Conservation (phyloP, 2,329 filamentous ascomycete species). For the Epichloe uncinata region DNA sequence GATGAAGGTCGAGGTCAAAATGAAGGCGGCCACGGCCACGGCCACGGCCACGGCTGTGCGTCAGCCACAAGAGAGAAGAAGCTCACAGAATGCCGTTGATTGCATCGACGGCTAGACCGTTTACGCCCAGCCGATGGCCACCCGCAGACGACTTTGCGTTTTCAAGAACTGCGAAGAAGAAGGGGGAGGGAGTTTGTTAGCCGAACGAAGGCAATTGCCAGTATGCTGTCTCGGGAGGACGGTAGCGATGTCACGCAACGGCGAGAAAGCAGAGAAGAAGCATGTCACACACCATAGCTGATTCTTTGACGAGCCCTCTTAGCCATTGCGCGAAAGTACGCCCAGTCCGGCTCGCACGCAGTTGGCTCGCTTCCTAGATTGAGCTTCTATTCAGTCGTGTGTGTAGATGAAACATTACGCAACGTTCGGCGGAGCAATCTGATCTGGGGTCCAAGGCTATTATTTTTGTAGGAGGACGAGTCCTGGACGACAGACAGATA, state of each 20-base stretch:
- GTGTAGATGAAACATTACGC: no score
- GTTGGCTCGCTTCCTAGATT: neutral
- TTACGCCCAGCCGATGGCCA: conserved; percentile 87
- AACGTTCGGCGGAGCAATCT: no score
- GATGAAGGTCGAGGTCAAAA: no score
- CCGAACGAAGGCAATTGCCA: neutral
- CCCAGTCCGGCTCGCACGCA: neutral
- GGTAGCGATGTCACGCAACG: neutral
- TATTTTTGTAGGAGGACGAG: no score
- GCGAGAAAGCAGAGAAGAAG: neutral
- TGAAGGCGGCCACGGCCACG: no score
- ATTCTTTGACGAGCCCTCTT: conserved; percentile 58
- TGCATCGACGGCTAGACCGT: conserved; percentile 79
- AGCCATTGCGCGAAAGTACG: conserved; percentile 33
- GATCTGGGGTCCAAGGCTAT: neutral
- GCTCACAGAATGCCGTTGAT: conserved; percentile 75
- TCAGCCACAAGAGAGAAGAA: neutral
- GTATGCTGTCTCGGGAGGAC: neutral
- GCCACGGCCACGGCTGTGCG: neutral
- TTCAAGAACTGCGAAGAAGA: conserved; percentile 36
- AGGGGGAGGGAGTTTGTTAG: neutral
- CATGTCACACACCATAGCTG: conserved; percentile 44
- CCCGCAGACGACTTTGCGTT: conserved; percentile 47
- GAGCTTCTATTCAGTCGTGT: neutral
- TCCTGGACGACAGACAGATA: no score